Evolutionary conservation across 1,284 basidiomycete genomes (phyloP), one percentile per base, ranked within the genome.

Genomic region (Pseudozyma hubeiensis): DNA sequence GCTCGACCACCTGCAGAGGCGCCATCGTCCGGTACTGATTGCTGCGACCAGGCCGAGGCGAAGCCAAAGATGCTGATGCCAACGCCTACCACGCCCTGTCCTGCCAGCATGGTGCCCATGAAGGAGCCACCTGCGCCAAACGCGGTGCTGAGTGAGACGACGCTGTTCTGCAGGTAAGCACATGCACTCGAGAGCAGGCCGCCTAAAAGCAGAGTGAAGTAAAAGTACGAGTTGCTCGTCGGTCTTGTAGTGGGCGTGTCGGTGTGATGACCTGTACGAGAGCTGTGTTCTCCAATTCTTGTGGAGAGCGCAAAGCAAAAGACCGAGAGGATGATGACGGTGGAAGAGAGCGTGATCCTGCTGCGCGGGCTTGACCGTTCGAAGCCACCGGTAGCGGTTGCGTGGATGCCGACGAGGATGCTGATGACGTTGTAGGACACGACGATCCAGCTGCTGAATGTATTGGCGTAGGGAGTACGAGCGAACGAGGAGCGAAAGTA

Each of bases 51-150:
- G n/a, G 77, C 75, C 1, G 78, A 75, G 2, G 65, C 62, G 19
- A 81, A 54, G 29, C 80, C 77, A 34, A 79, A 70, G 44, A 76
- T 63, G 52, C 75, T 74, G 49, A 80, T 75, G 4, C 69, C 71
- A 19, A 78, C 64, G 0, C 77, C 80, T 3, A 80, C 76, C 2
- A 80, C 47, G 30, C 80, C 80, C 57, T 82, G 80, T 7, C 79
- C 79, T 3, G 80, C 61, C 14, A 82, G 65, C 80, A 82, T 82
- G 17, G 61, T 51, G 45, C 80, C 79, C 77, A 82, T 81, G 48
- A 72, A 71, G 8, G 61, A 17, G 8, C 73, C 73, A 5, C 62
- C 59, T 10, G 39, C 74, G 16, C 79, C 80, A 34, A 80, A 82
- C 5, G 71, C 66, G 14, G 78, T 75, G 24, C 75, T 73, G 54